Conservation (phyloP, 2,329 filamentous ascomycete genomes). For the Penicillium sp. region DNA sequence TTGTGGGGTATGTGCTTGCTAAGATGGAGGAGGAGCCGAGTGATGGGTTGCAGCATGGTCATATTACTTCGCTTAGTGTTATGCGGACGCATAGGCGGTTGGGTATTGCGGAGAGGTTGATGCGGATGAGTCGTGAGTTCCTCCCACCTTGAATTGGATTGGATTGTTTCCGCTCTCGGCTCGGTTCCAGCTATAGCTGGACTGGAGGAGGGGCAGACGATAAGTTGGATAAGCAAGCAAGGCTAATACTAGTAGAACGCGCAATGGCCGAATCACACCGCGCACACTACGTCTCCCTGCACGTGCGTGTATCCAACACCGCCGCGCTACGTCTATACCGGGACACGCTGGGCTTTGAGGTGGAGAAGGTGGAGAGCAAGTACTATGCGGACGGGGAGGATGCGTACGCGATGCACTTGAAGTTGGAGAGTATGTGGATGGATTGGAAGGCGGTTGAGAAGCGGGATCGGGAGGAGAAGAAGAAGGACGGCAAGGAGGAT, state of each 20-base stretch:
- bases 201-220: no score
- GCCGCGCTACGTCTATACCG: slow-evolving; percentile 92
- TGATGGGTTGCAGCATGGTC: slow-evolving; percentile 89
- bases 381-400: slow-evolving; percentile 95
- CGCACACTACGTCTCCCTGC: slow-evolving; percentile 90
- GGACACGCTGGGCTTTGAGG: slow-evolving; percentile 85
- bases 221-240: no score
- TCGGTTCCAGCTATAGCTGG: no score
- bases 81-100: slow-evolving; percentile 93
- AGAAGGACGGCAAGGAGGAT: slow-evolving; percentile 23
- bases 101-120: slow-evolving; percentile 94
- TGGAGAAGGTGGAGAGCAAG: slow-evolving; percentile 66
- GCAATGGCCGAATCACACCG: slow-evolving; percentile 96
- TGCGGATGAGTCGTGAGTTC: slow-evolving; percentile 86
- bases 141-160: no score
- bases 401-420: slow-evolving; percentile 90
- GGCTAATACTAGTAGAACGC: slow-evolving; percentile 76
- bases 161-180: no score
- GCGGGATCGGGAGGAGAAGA: slow-evolving; percentile 39
- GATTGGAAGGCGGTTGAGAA: slow-evolving; percentile 53
- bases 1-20: slow-evolving; percentile 97
- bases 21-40: slow-evolving; percentile 99
- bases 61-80: slow-evolving; percentile 93
- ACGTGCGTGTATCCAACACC: slow-evolving; percentile 91
- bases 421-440: slow-evolving; percentile 62